Percentiles rank a stretch among this genome's conserved stretches.
These are phyloP conservation scores for Penicillium flavigenum DNA, from an alignment of 495 filamentous ascomycete species.

Conservation along the genomic window DNA sequence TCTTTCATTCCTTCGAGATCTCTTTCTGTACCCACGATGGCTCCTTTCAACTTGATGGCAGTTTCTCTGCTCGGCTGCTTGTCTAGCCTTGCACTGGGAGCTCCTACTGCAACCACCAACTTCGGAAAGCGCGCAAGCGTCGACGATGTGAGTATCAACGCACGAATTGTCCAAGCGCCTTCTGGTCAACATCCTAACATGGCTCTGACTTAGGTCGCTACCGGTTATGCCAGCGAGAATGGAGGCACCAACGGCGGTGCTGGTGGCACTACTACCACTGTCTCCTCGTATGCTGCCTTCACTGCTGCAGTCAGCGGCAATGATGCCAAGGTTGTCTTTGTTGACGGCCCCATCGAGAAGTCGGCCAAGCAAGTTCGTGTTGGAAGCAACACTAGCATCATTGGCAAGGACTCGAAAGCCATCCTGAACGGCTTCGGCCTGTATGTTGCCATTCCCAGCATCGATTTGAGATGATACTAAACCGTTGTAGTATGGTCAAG, in stretches of 20 bases:
- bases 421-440: constrained; percentile 36
- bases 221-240: constrained; percentile 46
- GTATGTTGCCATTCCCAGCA: constrained; percentile 14
- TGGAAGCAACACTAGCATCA: constrained; percentile 56
- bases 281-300: constrained; percentile 56
- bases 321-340: constrained; percentile 47
- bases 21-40: constrained; percentile 19
- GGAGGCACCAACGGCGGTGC: constrained; percentile 60
- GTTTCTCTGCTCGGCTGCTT: constrained; percentile 29
- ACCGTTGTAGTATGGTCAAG: constrained; percentile 39
- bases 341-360: constrained; percentile 48
- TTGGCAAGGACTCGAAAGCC: constrained; percentile 41
- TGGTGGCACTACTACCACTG: constrained; percentile 58
- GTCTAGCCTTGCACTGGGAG: constrained; percentile 31
- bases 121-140: constrained; percentile 30
- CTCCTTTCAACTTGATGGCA: constrained; percentile 30
- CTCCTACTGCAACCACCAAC: constrained; percentile 27
- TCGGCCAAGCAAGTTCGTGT: constrained; percentile 43
- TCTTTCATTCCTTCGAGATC: constrained; percentile 3
- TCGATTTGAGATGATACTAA: not conserved
- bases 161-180: not conserved
- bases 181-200: not conserved
- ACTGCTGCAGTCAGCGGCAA: constrained; percentile 47
- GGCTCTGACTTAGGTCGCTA: constrained; percentile 22
- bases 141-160: constrained; percentile 26